Base-by-base conservation (phyloP, 2,329 filamentous ascomycete species). In the Clarireedia paspali region DNA sequence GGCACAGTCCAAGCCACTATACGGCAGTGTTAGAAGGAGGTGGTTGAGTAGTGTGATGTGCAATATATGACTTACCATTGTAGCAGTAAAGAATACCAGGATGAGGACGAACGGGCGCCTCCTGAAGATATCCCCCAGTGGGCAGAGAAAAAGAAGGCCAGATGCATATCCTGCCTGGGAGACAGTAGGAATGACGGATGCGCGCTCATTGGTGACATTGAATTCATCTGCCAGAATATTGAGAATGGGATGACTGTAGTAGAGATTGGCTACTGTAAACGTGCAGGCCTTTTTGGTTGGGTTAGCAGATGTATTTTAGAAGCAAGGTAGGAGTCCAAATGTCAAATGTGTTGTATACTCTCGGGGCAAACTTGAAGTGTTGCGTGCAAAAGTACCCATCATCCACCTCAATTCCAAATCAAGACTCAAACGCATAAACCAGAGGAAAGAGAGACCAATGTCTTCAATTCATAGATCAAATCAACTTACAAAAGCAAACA, bases 241-340 rank as follows among this genome's bases (percentile, higher is more conserved):
- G 24, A 92, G 73, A 47, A 92, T 88, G 0, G 89, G 87, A 64
- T 91, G 88, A 57, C 81, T 88, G 70, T 92, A 91, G 72, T 92
- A 92, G 3, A 92, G 74, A 63, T 91, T 91, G 17, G 88, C 88
- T 6, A 91, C 88, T 0, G 86, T 89, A 62, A 89, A 83, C 4
- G 83, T 78, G 0, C 74, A 72, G 2, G 79, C 71, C 79, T 81
- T 17, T 9, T 47, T n/a, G 10, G 20, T 24, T 24, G 12, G 2
- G 30, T 62, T 45, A 56, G 44, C n/a, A 15, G 20, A 24, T 49
- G 26, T 26, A 52, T 38, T 20, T 53, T 6, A 44, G 30, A 20
- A 6, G n/a, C 7, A 3, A 7, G 14, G 5, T 40, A n/a, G 39
- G 5, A 17, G 2, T 40, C 9, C 39, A 42, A 42, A 42, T 42